Evolutionary conservation across 768 basidiomycete genomes (phyloP).

Genomic region (Lactifluus piperatus): DNA sequence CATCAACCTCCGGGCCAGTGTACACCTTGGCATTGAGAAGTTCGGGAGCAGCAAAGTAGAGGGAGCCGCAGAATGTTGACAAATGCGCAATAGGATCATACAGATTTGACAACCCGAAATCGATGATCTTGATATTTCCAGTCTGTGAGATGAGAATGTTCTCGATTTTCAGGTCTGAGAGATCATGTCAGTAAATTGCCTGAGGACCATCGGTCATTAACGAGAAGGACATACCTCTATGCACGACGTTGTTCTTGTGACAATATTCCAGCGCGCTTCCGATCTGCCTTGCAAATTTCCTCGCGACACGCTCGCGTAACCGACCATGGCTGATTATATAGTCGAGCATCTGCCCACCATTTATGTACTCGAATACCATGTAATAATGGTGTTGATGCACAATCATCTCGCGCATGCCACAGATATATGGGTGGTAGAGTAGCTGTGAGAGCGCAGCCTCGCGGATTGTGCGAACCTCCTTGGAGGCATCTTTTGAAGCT

Average conservation of each 20-base stretch:
- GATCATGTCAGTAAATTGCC: neutral
- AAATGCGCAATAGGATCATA: constrained; percentile 78
- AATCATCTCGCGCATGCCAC: constrained; percentile 99
- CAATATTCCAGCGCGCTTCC: constrained; percentile 95
- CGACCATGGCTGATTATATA: constrained; percentile 99
- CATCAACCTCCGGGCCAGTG: constrained; percentile 95
- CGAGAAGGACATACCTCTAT: constrained; percentile 53
- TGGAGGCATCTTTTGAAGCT: constrained; percentile 82
- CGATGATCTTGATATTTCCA: constrained; percentile 99
- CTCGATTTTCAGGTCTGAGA: constrained; percentile 90
- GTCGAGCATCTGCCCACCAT: constrained; percentile 99
- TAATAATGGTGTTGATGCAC: constrained; percentile 97
- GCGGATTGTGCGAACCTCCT: constrained; percentile 92
- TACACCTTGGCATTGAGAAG: constrained; percentile 94
- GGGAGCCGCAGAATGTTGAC: constrained; percentile 92
- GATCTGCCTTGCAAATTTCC: constrained; percentile 97
- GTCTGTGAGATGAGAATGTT: constrained; percentile 98
- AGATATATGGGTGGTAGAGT: constrained; percentile 96
- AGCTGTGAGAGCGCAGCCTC: constrained; percentile 94
- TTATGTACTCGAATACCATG: constrained; percentile 99
- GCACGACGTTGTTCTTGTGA: constrained; percentile 95
- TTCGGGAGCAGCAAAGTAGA: constrained; percentile 98
- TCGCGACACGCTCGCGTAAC: constrained; percentile 86
- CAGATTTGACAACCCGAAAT: constrained; percentile 96
- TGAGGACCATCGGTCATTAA: neutral